Evolutionary conservation across 768 basidiomycete genomes (phyloP).

Genomic region (Trametes cingulata): DNA sequence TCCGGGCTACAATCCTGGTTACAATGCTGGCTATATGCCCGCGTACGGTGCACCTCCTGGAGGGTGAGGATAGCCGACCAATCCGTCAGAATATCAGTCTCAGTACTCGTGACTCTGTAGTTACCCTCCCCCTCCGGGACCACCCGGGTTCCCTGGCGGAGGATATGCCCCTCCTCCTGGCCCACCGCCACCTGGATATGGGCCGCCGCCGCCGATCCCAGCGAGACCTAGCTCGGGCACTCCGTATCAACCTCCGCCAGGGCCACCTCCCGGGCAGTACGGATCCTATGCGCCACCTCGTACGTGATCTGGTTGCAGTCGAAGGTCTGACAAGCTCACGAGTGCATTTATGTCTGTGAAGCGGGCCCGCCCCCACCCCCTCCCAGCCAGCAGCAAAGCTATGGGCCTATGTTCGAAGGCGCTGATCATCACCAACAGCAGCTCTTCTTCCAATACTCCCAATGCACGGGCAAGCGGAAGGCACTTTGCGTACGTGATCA

Average conservation of each 20-base stretch:
- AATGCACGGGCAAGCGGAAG: slow-evolving; percentile 55
- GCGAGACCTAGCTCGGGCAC: neutral
- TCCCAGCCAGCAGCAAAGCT: slow-evolving; percentile 41
- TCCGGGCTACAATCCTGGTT: slow-evolving; percentile 14
- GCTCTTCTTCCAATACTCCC: slow-evolving; percentile 55
- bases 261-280: slow-evolving; percentile 16
- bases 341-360: slow-evolving; percentile 2
- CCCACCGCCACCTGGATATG: slow-evolving; percentile 22
- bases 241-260: slow-evolving; percentile 8
- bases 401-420: slow-evolving; percentile 45
- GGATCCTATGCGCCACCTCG: slow-evolving; percentile 28
- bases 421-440: slow-evolving; percentile 36
- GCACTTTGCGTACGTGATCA: slow-evolving; percentile 47
- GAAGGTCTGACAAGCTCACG: neutral
- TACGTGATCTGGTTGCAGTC: slow-evolving; percentile 11
- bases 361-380: slow-evolving; percentile 35
- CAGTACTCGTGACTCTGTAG: neutral
- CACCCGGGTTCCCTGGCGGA: slow-evolving; percentile 18
- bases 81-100: neutral
- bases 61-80: slow-evolving; percentile 13
- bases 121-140: slow-evolving; percentile 22
- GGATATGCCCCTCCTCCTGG: slow-evolving; percentile 25
- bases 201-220: slow-evolving; percentile 21
- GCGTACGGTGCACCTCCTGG: slow-evolving; percentile 21
- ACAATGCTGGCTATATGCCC: slow-evolving; percentile 18